A percentile compares a stretch with the other conserved stretches of the same genome.
Conservation (phyloP, 305 asterid genomes). For the Fraxinus floribunda region DNA sequence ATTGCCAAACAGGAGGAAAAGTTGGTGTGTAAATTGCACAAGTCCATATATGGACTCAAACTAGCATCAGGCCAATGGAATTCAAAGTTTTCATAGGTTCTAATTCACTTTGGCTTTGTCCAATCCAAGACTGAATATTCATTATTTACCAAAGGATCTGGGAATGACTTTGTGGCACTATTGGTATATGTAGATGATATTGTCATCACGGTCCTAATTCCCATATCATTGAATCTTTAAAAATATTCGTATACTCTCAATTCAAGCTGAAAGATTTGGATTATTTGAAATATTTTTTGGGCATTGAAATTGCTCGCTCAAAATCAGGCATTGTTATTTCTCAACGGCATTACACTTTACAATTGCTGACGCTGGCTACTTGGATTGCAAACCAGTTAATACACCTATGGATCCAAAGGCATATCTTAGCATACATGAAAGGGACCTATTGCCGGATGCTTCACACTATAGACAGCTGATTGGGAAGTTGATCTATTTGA, state of each 20-base stretch:
- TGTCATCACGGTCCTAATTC: not conserved
- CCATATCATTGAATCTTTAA: not conserved
- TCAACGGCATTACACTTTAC: not conserved
- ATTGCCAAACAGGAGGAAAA: not conserved
- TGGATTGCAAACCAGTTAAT: not conserved
- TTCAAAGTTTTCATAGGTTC: not conserved
- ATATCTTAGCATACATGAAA: not conserved
- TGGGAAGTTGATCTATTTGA: not conserved
- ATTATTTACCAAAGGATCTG: not conserved
- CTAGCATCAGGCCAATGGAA: not conserved
- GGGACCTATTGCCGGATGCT: not conserved
- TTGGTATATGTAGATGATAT: not conserved
- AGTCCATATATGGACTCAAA: not conserved
- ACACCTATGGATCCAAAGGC: constrained; percentile 1
- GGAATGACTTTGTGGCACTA: not conserved
- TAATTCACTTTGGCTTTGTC: not conserved
- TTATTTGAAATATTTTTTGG: not conserved
- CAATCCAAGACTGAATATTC: not conserved
- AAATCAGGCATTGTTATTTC: not conserved
- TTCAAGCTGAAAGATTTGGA: not conserved
- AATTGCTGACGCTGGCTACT: not conserved
- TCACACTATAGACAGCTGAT: not conserved
- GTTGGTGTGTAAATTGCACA: not conserved
- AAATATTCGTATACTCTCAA: not conserved
- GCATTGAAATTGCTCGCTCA: not conserved